Evolutionary conservation across 441 rosid genomes (phyloP).

Genomic region (Lagerstroemia fauriei): DNA sequence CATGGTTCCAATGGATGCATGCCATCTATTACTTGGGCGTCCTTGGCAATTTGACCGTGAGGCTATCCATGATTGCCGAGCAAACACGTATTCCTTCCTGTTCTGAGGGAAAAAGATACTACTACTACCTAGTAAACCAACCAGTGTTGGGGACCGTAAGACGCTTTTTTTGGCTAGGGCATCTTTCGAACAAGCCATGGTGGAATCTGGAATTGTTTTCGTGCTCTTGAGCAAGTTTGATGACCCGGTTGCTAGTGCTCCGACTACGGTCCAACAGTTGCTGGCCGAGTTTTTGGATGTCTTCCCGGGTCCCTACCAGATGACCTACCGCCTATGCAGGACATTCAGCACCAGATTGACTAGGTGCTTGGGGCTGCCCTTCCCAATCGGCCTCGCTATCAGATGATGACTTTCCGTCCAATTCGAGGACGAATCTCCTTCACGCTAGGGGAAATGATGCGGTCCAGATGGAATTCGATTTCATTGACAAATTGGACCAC

Average conservation of each 20-base stretch:
- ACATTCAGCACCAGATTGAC: neutral
- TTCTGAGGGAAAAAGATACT: neutral
- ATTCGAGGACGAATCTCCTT: too few relatives aligned
- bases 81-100: neutral
- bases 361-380: neutral
- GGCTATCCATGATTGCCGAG: neutral
- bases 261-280: too few relatives aligned
- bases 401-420: too few relatives aligned
- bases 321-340: neutral
- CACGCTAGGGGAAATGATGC: too few relatives aligned
- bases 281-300: neutral
- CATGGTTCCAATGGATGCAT: constrained; percentile 1
- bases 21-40: neutral
- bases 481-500: too few relatives aligned
- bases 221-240: neutral
- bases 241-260: too few relatives aligned
- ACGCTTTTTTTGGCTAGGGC: too few relatives aligned
- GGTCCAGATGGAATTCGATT: too few relatives aligned
- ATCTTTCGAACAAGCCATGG: too few relatives aligned
- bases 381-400: neutral
- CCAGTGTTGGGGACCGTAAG: too few relatives aligned
- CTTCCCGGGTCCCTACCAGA: neutral
- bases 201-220: neutral
- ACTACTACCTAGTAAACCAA: neutral
- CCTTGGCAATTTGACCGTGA: neutral